These are phyloP conservation scores for Exutisphaerella laricina DNA, from an alignment of 2,329 filamentous ascomycete genomes.

Conservation along the genomic window DNA sequence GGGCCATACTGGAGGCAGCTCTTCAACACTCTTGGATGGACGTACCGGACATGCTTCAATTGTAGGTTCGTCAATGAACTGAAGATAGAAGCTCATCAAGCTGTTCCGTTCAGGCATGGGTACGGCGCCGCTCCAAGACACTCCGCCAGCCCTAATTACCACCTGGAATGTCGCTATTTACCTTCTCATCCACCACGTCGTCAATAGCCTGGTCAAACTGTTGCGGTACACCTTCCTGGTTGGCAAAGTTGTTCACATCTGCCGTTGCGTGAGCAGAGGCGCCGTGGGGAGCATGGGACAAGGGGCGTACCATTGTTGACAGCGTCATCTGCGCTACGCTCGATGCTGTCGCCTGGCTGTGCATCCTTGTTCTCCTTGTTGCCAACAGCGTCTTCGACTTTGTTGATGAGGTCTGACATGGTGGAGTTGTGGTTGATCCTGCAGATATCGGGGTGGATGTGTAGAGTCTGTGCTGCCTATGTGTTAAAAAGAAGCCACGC, in stretches of 20 bases:
- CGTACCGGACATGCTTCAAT: too few relatives aligned
- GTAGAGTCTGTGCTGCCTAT: neutral
- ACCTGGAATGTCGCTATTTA: conserved; percentile 11
- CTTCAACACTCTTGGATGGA: too few relatives aligned
- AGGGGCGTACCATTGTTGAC: conserved; percentile 7
- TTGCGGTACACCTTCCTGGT: conserved; percentile 10
- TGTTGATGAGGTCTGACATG: conserved; percentile 6
- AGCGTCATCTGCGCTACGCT: conserved; percentile 6
- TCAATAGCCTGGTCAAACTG: conserved; percentile 11
- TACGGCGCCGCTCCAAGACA: too few relatives aligned
- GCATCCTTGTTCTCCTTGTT: conserved; percentile 9
- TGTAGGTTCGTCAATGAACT: too few relatives aligned
- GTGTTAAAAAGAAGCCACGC: neutral
- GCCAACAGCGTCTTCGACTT: conserved; percentile 1
- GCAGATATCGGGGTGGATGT: too few relatives aligned
- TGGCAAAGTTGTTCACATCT: conserved; percentile 12
- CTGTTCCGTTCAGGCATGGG: too few relatives aligned
- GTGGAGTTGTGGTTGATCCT: neutral
- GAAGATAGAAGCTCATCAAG: too few relatives aligned
- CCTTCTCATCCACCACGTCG: conserved; percentile 10
- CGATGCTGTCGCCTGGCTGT: conserved; percentile 11
- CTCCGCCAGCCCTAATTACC: too few relatives aligned
- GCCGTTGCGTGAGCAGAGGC: neutral
- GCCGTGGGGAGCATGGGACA: too few relatives aligned
- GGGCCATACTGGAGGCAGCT: too few relatives aligned